Evolutionary conservation across 176 grass and related monocot species (phyloP), one percentile per base, ranked within the genome.

Genomic region (Cenchrus purpureus): DNA sequence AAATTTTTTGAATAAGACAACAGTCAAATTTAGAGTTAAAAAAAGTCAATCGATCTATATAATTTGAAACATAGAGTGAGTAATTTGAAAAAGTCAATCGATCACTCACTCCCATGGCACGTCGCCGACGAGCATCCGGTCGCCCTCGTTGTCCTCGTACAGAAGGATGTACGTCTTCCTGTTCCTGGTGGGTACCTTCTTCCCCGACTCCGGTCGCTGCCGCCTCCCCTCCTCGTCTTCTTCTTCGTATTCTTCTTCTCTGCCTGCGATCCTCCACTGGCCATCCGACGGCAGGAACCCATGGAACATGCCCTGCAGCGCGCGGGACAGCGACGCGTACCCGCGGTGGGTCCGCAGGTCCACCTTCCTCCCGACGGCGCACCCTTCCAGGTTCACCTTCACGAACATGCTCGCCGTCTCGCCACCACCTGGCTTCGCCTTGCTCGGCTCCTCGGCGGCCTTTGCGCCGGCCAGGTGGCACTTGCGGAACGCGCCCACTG

Each of bases 301-400:
- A 15, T 74, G 90, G 69, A 95, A 92, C 93, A 95, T 92, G 62
- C 45, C 69, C 88, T 90, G 88, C 7, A 95, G 90, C 34, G 88
- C 93, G 3, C 20, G 61, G 1, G 90, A 92, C 31, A 92, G 88
- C 3, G 79, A 74, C 10, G 60, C 73, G 44, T 95, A 95, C 59
- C 93, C 45, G 28, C 50, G 12, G 79, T 95, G 79, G 13, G 79
- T 79, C 7, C 52, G 89, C 42, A 95, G 78, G 83, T 95, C 86
- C 52, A 92, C 88, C 88, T 95, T 95, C 65, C 93, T 92, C 25
- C 93, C 93, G 1, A 95, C 90, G 13, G 88, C 79, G n/a, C 82
- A 92, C 0, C 90, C 93, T 32, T 95, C 90, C 79, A 95, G 68
- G 52, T 95, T 95, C 70, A 95, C 93, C 90, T 95, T 95, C 63